These are phyloP conservation scores for Dovyalis caffra DNA, from an alignment of 345 rosid species.

Conservation along the genomic window DNA sequence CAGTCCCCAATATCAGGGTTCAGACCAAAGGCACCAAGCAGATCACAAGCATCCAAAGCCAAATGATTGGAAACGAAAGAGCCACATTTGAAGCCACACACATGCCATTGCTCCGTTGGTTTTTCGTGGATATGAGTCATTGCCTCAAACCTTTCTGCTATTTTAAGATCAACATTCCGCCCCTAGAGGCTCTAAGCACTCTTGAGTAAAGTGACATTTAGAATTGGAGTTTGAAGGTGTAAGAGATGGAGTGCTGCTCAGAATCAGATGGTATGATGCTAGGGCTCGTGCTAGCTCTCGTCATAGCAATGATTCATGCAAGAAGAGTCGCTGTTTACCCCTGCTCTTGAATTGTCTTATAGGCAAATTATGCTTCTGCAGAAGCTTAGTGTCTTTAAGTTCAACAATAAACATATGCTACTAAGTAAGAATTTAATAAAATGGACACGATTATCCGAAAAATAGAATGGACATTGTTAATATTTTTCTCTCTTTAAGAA, in stretches of 20 bases:
- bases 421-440: too few species aligned
- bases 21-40: background rate
- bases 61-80: background rate
- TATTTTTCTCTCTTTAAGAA: too few species aligned
- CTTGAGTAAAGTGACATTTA: too few species aligned
- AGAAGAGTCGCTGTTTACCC: constrained; percentile 30
- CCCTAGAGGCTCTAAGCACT: too few species aligned
- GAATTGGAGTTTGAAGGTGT: background rate
- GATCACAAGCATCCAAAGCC: constrained; percentile 1
- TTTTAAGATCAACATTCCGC: background rate
- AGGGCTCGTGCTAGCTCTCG: constrained; percentile 25
- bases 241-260: constrained; percentile 39
- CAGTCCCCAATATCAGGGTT: constrained; percentile 6
- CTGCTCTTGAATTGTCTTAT: constrained; percentile 12
- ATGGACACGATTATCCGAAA: too few species aligned
- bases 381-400: too few species aligned
- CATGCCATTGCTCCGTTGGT: constrained; percentile 11
- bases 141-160: background rate
- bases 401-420: too few species aligned
- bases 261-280: constrained; percentile 23
- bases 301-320: constrained; percentile 29
- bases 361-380: background rate
- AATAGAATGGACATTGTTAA: too few species aligned
- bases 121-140: constrained; percentile 8
- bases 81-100: background rate